These are phyloP conservation scores for Penicillium paneum DNA, from an alignment of 2,329 filamentous ascomycete species.

Conservation along the genomic window DNA sequence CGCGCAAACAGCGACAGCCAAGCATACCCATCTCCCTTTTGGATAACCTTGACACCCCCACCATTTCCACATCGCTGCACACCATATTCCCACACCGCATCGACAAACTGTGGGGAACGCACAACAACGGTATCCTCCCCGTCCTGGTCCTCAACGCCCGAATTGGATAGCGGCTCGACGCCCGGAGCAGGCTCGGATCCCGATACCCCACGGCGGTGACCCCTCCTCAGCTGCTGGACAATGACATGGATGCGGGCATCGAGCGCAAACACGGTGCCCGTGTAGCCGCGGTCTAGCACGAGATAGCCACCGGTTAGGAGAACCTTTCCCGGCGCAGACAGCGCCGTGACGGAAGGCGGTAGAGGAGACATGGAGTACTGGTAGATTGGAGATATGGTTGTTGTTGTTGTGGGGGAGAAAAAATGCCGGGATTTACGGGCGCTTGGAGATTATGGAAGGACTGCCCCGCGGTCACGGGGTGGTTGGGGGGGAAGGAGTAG, in stretches of 20 bases:
- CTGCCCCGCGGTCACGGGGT: conserved; percentile 6
- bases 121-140: conserved; percentile 71
- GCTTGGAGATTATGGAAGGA: neutral
- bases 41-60: conserved; percentile 77
- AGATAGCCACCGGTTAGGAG: conserved; percentile 92
- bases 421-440: conserved; percentile 11
- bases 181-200: conserved; percentile 13
- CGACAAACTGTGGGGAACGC: conserved; percentile 83
- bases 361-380: conserved; percentile 13
- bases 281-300: conserved; percentile 83
- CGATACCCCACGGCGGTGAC: conserved; percentile 20
- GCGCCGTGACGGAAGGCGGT: conserved; percentile 47
- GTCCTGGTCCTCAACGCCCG: conserved; percentile 53
- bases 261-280: conserved; percentile 65
- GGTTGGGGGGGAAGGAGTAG: neutral
- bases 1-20: neutral
- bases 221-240: conserved; percentile 52
- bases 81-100: conserved; percentile 84
- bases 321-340: conserved; percentile 95
- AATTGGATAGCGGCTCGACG: conserved; percentile 3
- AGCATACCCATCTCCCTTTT: conserved; percentile 47
- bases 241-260: conserved; percentile 62
- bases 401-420: conserved; percentile 10
- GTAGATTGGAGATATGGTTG: neutral
- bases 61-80: conserved; percentile 67